These are phyloP conservation scores for Spiraea crenata DNA, from an alignment of 331 rosid genomes.

Conservation along the genomic window DNA sequence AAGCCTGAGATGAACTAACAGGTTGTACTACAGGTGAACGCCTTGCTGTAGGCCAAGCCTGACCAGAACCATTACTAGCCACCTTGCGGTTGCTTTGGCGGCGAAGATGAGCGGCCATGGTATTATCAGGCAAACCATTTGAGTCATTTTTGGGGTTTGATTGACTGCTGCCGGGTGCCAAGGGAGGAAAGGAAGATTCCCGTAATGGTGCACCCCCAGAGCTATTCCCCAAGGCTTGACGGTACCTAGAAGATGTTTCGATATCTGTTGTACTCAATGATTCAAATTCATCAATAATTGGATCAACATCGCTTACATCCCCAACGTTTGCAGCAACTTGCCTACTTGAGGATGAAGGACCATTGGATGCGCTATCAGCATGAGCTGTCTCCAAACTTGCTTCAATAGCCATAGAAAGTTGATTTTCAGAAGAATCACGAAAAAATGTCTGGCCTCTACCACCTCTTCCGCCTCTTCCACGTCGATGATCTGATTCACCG, in stretches of 20 bases:
- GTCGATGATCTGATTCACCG: constrained; percentile 70
- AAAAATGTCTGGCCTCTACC: constrained; percentile 65
- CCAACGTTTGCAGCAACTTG: constrained; percentile 44
- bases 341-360: constrained; percentile 43
- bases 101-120: constrained; percentile 88
- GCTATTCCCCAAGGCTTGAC: constrained; percentile 76
- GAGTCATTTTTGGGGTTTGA: constrained; percentile 50
- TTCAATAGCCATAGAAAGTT: constrained; percentile 76
- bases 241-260: constrained; percentile 72
- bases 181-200: constrained; percentile 91
- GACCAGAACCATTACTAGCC: constrained; percentile 50
- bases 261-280: constrained; percentile 45
- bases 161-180: constrained; percentile 50
- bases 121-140: constrained; percentile 56
- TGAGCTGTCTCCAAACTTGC: constrained; percentile 83
- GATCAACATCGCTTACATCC: constrained; percentile 47
- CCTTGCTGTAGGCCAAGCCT: constrained; percentile 74
- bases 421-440: constrained; percentile 62
- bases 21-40: constrained; percentile 45
- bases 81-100: constrained; percentile 47
- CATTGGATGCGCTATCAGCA: constrained; percentile 38
- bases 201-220: constrained; percentile 46
- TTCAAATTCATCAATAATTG: constrained; percentile 58
- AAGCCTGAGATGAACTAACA: constrained; percentile 39
- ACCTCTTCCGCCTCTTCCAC: constrained; percentile 51